These are phyloP conservation scores for Fomitopsis schrenkii DNA, from an alignment of 1,284 basidiomycete species.

Conservation along the genomic window DNA sequence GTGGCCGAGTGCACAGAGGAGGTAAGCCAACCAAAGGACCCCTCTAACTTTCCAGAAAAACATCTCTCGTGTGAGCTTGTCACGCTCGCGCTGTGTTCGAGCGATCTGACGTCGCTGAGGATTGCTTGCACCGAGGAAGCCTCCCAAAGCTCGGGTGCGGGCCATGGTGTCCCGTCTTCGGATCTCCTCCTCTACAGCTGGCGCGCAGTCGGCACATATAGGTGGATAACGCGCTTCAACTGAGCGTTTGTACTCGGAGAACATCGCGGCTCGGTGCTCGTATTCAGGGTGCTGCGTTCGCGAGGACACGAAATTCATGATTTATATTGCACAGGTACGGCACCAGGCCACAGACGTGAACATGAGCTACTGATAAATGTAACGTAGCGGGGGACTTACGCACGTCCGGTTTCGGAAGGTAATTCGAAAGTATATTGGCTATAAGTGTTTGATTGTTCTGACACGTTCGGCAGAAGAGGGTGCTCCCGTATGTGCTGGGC, in stretches of 20 bases:
- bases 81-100: conserved; percentile 32
- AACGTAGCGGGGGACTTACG: conserved; percentile 20
- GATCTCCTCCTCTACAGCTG: conserved; percentile 79
- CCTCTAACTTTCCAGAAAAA: conserved; percentile 63
- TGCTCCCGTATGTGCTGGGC: conserved; percentile 51
- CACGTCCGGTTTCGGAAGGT: conserved; percentile 69
- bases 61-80: conserved; percentile 41
- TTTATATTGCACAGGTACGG: background rate
- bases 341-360: background rate
- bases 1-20: conserved; percentile 38
- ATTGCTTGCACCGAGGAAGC: conserved; percentile 61
- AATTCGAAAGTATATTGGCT: conserved; percentile 83
- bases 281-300: conserved; percentile 65
- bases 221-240: conserved; percentile 82
- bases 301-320: background rate
- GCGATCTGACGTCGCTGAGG: conserved; percentile 40
- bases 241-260: conserved; percentile 70
- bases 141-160: conserved; percentile 71
- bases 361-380: conserved; percentile 2
- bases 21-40: conserved; percentile 49
- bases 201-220: conserved; percentile 72
- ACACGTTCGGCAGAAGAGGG: conserved; percentile 81
- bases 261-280: conserved; percentile 49
- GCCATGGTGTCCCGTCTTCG: conserved; percentile 76
- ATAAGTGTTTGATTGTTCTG: conserved; percentile 88